phyloP scores from a whole-genome alignment of 108 stramenopile species.

The Ochromonas danica region DNA sequence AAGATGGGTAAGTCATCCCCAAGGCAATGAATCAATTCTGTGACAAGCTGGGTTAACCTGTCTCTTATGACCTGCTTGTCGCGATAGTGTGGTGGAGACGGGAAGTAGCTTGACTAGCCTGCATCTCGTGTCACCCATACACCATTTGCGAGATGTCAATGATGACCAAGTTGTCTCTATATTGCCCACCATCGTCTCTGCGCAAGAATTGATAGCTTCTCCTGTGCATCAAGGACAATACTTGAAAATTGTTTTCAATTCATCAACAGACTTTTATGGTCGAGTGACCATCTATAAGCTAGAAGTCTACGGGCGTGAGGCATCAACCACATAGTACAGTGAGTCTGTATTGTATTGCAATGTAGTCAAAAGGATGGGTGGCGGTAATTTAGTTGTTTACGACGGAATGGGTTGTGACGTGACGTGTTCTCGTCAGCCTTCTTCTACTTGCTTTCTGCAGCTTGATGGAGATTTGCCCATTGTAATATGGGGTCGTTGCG shows the following conservation, averaged over 20 bases:
- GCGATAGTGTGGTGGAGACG: not conserved
- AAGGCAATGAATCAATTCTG: not conserved
- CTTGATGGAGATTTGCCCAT: not conserved
- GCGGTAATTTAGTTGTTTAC: too few relatives aligned
- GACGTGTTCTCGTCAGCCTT: too few relatives aligned
- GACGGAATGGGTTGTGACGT: too few relatives aligned
- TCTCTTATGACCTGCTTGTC: not conserved
- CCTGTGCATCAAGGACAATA: not conserved
- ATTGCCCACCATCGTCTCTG: too few relatives aligned
- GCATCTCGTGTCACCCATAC: not conserved
- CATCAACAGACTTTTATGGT: conserved; percentile 26
- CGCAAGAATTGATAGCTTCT: too few relatives aligned
- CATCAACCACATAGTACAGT: too few relatives aligned
- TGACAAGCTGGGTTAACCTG: not conserved
- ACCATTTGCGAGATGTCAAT: not conserved
- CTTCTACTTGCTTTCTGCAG: not conserved
- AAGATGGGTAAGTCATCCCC: not conserved
- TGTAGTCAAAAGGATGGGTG: too few relatives aligned
- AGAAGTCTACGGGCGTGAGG: not conserved
- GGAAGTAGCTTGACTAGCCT: not conserved
- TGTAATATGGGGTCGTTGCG: conserved; percentile 14
- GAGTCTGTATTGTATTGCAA: too few relatives aligned
- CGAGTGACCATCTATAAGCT: not conserved
- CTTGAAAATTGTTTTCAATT: conserved; percentile 10
- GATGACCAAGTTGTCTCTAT: not conserved